Conservation (phyloP, 306 rosid species). For the Malus orientalis region DNA sequence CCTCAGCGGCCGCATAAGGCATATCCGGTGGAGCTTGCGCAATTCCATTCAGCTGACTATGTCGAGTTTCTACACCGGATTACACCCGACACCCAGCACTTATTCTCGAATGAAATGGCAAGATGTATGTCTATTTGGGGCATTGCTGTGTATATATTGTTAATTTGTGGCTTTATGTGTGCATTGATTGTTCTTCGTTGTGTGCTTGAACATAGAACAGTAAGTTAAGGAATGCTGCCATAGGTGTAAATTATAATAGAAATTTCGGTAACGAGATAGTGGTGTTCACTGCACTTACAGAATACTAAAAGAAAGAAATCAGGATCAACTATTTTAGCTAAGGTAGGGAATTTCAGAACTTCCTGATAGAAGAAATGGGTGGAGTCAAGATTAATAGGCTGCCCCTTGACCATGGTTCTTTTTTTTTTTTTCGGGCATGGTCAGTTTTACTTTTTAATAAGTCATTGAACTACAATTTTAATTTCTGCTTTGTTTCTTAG, state of each 20-base stretch:
- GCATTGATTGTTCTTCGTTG: background rate
- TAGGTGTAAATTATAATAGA: background rate
- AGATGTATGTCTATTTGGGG: conserved; percentile 41
- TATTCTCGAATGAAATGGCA: conserved; percentile 64
- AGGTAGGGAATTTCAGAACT: background rate
- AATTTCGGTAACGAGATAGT: background rate
- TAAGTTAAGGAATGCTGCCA: background rate
- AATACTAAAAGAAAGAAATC: background rate
- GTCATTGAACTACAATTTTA: background rate
- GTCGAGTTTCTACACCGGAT: conserved; percentile 93
- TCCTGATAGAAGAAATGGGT: background rate
- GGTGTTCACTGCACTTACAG: background rate
- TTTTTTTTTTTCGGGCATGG: background rate
- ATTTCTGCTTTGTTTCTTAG: no score
- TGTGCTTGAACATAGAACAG: background rate
- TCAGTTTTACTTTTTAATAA: background rate
- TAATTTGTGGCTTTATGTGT: background rate
- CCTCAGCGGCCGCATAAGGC: conserved; percentile 97
- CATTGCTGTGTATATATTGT: background rate
- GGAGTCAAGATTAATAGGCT: background rate
- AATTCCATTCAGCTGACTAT: conserved; percentile 88
- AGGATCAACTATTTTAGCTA: background rate
- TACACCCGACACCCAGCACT: conserved; percentile 75
- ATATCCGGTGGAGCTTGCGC: conserved; percentile 98
- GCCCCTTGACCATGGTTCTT: background rate